These are phyloP conservation scores for Globisporangium splendens DNA, from an alignment of 352 stramenopile species.

Conservation along the genomic window DNA sequence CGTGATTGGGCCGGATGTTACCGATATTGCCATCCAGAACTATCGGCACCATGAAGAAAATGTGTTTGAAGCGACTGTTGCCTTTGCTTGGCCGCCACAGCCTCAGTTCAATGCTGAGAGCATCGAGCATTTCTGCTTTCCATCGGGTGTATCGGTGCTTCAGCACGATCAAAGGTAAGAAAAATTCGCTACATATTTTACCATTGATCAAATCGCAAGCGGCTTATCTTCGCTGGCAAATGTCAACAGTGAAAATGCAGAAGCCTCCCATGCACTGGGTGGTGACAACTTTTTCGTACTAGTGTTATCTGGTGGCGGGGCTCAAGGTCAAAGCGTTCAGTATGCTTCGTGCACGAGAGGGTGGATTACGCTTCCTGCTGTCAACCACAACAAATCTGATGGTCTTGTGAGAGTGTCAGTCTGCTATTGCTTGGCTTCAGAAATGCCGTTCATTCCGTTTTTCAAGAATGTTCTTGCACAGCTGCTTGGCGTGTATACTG, in stretches of 20 bases:
- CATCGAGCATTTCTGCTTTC: constrained; percentile 77
- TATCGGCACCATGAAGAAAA: constrained; percentile 39
- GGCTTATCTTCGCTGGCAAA: not conserved
- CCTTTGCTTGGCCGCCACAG: constrained; percentile 59
- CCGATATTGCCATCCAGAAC: constrained; percentile 39
- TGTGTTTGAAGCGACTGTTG: constrained; percentile 52
- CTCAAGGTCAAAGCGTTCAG: constrained; percentile 46
- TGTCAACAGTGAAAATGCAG: not conserved
- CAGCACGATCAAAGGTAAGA: constrained; percentile 2
- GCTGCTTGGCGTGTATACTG: constrained; percentile 25
- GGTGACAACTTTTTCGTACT: constrained; percentile 42
- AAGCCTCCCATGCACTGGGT: not conserved
- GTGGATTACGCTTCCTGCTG: constrained; percentile 16
- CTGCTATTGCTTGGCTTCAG: constrained; percentile 51
- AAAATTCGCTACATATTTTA: not conserved
- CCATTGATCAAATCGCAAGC: not conserved
- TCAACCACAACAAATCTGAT: constrained; percentile 4
- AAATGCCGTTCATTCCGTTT: constrained; percentile 40
- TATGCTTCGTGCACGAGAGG: constrained; percentile 59
- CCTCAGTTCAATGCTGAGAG: constrained; percentile 66
- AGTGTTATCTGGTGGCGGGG: constrained; percentile 43
- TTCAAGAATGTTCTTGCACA: constrained; percentile 29
- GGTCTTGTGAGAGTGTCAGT: constrained; percentile 23
- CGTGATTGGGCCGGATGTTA: constrained; percentile 41
- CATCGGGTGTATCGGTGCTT: constrained; percentile 26